Evolutionary conservation across 106 monocot species (phyloP).

Genomic region (Dendrobium huoshanense): DNA sequence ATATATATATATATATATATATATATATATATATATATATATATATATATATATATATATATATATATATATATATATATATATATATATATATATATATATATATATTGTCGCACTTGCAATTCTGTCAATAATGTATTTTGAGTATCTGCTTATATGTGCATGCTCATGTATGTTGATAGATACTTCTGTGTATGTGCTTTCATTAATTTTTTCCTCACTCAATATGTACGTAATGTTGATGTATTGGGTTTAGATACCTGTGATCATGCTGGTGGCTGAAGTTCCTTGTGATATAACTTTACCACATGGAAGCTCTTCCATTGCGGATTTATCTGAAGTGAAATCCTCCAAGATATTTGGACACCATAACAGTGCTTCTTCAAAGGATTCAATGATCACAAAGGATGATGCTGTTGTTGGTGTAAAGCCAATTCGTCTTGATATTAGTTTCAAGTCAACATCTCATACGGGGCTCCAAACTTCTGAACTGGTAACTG

Average conservation of each 20-base stretch:
- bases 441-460: conserved; percentile 97
- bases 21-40: no score
- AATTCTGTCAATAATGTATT: neutral
- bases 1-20: no score
- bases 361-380: conserved; percentile 17
- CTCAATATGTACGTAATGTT: neutral
- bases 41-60: no score
- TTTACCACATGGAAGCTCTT: conserved; percentile 36
- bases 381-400: conserved; percentile 13
- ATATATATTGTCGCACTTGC: neutral
- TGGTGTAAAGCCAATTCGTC: conserved; percentile 54
- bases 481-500: conserved; percentile 84
- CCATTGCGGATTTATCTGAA: conserved; percentile 25
- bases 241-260: conserved; percentile 52
- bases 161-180: neutral
- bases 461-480: conserved; percentile 93
- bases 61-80: no score
- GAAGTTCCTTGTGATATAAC: conserved; percentile 74
- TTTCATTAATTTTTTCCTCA: conserved; percentile 1
- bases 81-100: no score
- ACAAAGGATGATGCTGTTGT: conserved; percentile 18
- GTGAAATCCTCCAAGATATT: conserved; percentile 16
- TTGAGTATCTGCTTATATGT: neutral
- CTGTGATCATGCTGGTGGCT: conserved; percentile 89
- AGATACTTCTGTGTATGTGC: neutral